Percentiles rank a stretch among this genome's conserved stretches.
Evolutionary conservation across 2,329 filamentous ascomycete species (phyloP).

Genomic region (Arthrinium puccinioides): DNA sequence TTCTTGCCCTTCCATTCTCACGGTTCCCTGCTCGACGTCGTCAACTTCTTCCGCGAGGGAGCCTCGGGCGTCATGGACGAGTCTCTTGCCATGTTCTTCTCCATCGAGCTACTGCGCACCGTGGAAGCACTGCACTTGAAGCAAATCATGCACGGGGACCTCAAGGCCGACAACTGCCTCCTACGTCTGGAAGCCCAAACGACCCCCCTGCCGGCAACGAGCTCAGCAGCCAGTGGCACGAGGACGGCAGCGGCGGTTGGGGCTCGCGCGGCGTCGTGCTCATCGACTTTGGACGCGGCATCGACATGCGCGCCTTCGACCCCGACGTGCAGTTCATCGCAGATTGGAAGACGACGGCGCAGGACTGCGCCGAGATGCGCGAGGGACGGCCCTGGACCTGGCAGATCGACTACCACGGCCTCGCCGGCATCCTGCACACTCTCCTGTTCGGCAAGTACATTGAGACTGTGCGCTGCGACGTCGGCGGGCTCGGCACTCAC

Average conservation of each 20-base stretch:
- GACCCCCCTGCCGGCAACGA: slow-evolving; percentile 22
- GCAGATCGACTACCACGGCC: slow-evolving; percentile 92
- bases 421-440: slow-evolving; percentile 81
- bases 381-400: slow-evolving; percentile 94
- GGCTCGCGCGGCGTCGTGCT: slow-evolving; percentile 69
- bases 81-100: slow-evolving; percentile 87
- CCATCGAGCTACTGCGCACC: slow-evolving; percentile 82
- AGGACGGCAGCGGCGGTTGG: slow-evolving; percentile 75
- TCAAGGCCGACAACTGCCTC: slow-evolving; percentile 94
- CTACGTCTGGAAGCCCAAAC: slow-evolving; percentile 63
- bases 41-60: slow-evolving; percentile 77
- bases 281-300: slow-evolving; percentile 91
- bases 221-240: slow-evolving; percentile 59
- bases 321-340: slow-evolving; percentile 80
- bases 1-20: slow-evolving; percentile 82
- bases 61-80: slow-evolving; percentile 77
- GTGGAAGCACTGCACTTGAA: slow-evolving; percentile 79
- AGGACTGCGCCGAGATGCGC: slow-evolving; percentile 93
- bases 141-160: slow-evolving; percentile 79
- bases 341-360: slow-evolving; percentile 83
- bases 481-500: slow-evolving; percentile 47
- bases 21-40: slow-evolving; percentile 88
- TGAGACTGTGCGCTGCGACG: slow-evolving; percentile 59
- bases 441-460: slow-evolving; percentile 95
- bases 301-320: slow-evolving; percentile 83